Percentiles rank a stretch among this genome's conserved stretches.
Conservation (phyloP, 495 filamentous ascomycete species). For the Podospora comata region DNA sequence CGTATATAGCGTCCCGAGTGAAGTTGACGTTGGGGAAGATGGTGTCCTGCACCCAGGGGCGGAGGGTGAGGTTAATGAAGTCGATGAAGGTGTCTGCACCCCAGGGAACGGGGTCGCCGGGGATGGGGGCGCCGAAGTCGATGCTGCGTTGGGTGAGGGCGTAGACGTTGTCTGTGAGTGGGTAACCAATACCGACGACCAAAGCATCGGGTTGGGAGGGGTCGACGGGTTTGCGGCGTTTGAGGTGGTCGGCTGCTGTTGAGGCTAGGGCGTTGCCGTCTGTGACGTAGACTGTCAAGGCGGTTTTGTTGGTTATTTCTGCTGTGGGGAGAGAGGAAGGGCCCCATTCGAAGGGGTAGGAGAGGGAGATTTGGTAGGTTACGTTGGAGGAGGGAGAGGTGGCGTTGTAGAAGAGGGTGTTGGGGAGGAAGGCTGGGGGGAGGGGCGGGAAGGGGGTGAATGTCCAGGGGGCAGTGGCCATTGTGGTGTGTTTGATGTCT, state of each 20-base stretch:
- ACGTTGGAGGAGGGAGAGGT: slow-evolving; percentile 11
- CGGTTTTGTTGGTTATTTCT: slow-evolving; percentile 9
- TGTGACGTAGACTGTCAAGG: slow-evolving; percentile 17
- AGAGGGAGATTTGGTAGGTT: slow-evolving; percentile 22
- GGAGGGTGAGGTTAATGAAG: slow-evolving; percentile 16
- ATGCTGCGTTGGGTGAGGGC: slow-evolving; percentile 14
- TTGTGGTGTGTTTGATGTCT: slow-evolving; percentile 9
- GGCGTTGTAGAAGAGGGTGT: slow-evolving; percentile 20
- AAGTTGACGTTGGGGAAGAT: slow-evolving; percentile 20
- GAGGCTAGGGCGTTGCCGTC: slow-evolving; percentile 26
- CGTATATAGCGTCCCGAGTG: slow-evolving; percentile 19
- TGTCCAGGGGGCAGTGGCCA: slow-evolving; percentile 10
- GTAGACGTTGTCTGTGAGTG: slow-evolving; percentile 21
- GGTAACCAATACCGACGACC: slow-evolving; percentile 26
- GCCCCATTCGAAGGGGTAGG: slow-evolving; percentile 20
- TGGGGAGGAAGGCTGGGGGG: slow-evolving; percentile 14
- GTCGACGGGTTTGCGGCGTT: slow-evolving; percentile 21
- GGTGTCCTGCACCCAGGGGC: slow-evolving; percentile 19
- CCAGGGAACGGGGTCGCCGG: slow-evolving; percentile 12
- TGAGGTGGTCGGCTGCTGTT: slow-evolving; percentile 21
- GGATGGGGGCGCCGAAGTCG: slow-evolving; percentile 18
- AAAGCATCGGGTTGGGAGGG: slow-evolving; percentile 19
- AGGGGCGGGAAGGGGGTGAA: slow-evolving; percentile 17
- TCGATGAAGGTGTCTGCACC: slow-evolving; percentile 18
- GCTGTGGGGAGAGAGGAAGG: neutral